Percentiles rank a stretch among this genome's conserved stretches.
phyloP scores from a whole-genome alignment of 371 early-diverging fungal species.

The Mucor lusitanicus region DNA sequence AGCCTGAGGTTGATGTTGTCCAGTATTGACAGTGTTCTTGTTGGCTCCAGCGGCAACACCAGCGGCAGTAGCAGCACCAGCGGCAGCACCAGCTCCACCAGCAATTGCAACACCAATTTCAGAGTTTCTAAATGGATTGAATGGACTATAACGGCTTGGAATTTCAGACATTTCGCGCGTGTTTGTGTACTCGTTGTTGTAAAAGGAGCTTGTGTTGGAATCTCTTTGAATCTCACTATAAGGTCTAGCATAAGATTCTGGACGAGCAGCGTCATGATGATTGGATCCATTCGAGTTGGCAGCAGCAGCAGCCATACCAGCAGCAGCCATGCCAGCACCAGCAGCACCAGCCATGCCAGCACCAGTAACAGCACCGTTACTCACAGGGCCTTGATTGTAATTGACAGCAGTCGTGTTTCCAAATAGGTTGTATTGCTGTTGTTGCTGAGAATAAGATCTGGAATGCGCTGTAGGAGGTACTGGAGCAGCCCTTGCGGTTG shows the following conservation, averaged over 20 bases:
- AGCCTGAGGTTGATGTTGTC: background rate
- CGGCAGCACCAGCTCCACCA: background rate
- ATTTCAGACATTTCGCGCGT: constrained; percentile 23
- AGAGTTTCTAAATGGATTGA: constrained; percentile 41
- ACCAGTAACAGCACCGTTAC: background rate
- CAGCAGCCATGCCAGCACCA: background rate
- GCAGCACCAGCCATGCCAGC: background rate
- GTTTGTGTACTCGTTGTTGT: background rate
- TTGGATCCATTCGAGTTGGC: background rate
- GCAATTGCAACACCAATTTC: background rate
- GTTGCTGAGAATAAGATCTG: background rate
- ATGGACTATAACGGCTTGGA: constrained; percentile 16
- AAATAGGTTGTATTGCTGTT: background rate
- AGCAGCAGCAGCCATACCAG: background rate
- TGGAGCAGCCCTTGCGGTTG: constrained; percentile 8
- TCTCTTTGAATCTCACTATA: constrained; percentile 22
- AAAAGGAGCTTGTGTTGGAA: background rate
- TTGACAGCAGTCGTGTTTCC: background rate
- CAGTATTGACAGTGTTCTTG: background rate
- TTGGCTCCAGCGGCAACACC: background rate
- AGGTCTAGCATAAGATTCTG: constrained; percentile 22
- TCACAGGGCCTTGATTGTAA: background rate
- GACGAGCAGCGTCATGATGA: constrained; percentile 5
- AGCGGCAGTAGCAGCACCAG: background rate
- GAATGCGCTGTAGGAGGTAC: constrained; percentile 5